These are phyloP conservation scores for Heterobasidion annosum DNA, from an alignment of 1,284 basidiomycete species.

Conservation along the genomic window DNA sequence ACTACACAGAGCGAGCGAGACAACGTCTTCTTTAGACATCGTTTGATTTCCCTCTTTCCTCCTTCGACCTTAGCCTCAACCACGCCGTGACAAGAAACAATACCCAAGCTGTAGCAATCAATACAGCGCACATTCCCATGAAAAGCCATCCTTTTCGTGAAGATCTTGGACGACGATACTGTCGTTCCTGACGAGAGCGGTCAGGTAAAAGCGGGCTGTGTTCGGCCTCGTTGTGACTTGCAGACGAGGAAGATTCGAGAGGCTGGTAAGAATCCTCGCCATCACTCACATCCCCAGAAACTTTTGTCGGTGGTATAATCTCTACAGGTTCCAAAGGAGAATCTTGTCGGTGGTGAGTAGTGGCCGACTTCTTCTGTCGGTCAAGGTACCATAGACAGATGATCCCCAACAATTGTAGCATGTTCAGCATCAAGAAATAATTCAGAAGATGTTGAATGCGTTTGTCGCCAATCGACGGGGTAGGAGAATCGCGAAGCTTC, in stretches of 20 bases:
- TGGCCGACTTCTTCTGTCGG: conserved; percentile 21
- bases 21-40: too few species aligned
- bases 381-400: conserved; percentile 38
- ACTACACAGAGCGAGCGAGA: too few species aligned
- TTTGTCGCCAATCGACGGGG: conserved; percentile 8
- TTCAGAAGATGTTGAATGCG: conserved; percentile 47
- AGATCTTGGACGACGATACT: neutral
- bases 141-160: conserved; percentile 41
- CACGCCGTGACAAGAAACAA: conserved; percentile 60
- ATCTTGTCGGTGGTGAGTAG: conserved; percentile 8
- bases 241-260: neutral
- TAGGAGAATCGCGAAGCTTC: conserved; percentile 17
- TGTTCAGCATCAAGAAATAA: conserved; percentile 49
- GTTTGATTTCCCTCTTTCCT: conserved; percentile 13
- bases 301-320: too few species aligned
- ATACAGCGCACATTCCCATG: conserved; percentile 28
- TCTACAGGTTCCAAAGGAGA: too few species aligned
- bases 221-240: neutral
- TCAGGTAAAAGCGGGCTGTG: too few species aligned
- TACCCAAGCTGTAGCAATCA: conserved; percentile 54
- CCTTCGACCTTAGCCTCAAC: conserved; percentile 39
- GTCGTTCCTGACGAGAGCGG: too few species aligned
- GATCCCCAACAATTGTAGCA: conserved; percentile 47
- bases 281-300: too few species aligned
- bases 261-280: neutral